A percentile compares a stretch with the other conserved stretches of the same genome.
Evolutionary conservation across 176 grass and related monocot species (phyloP).

Genomic region (Calamus simplicifolius): DNA sequence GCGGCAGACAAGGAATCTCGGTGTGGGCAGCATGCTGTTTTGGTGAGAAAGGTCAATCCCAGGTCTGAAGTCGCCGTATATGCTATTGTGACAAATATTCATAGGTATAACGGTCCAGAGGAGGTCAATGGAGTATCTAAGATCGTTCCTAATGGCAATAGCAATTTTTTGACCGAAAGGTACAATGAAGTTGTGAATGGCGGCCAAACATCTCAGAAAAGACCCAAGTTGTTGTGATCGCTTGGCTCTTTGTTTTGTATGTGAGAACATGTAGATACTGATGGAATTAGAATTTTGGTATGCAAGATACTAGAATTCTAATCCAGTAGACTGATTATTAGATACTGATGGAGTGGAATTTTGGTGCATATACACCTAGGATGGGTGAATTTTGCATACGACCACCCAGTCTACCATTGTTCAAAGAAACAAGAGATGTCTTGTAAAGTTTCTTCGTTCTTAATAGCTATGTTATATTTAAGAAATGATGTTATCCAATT

Average conservation of each 20-base stretch:
- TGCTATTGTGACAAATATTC: constrained; percentile 61
- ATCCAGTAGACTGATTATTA: no score
- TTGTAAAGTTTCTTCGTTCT: no score
- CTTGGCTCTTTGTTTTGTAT: neutral
- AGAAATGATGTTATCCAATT: no score
- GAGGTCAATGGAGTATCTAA: constrained; percentile 8
- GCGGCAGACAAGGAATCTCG: no score
- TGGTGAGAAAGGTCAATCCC: constrained; percentile 45
- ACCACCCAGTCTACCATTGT: no score
- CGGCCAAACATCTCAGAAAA: constrained; percentile 14
- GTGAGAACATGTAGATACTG: neutral
- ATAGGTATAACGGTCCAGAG: constrained; percentile 30
- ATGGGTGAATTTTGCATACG: no score
- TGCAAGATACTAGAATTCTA: no score
- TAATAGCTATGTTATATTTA: no score
- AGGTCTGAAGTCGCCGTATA: constrained; percentile 38
- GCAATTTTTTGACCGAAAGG: constrained; percentile 21
- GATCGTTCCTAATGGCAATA: neutral
- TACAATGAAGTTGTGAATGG: constrained; percentile 12
- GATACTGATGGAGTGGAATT: no score
- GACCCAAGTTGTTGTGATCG: constrained; percentile 14
- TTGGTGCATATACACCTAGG: no score
- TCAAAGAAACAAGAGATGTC: no score
- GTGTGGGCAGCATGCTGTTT: constrained; percentile 44
- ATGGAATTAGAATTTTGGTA: neutral